These are phyloP conservation scores for Ceratocystis destructans DNA, from an alignment of 2,329 filamentous ascomycete genomes.

Conservation along the genomic window DNA sequence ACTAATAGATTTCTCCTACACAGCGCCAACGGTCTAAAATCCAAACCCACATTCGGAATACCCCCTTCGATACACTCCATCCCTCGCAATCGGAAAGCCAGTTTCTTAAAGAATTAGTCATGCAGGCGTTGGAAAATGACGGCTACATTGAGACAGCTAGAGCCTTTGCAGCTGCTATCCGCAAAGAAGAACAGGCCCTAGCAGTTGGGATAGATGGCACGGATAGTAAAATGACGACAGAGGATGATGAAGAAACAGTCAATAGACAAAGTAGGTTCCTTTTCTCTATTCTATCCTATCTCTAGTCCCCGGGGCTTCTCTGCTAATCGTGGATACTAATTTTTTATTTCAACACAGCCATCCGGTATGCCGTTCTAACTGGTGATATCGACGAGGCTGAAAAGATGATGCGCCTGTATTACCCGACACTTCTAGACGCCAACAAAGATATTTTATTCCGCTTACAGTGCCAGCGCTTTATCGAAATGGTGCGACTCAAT, in stretches of 20 bases:
- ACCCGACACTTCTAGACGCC: constrained; percentile 63
- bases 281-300: constrained; percentile 38
- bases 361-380: constrained; percentile 73
- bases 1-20: background rate
- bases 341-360: constrained; percentile 41
- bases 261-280: constrained; percentile 63
- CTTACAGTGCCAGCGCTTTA: constrained; percentile 77
- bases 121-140: constrained; percentile 87
- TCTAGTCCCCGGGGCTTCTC: background rate
- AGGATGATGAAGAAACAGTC: constrained; percentile 73
- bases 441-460: constrained; percentile 81
- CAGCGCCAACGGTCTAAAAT: background rate
- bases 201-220: constrained; percentile 40
- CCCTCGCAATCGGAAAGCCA: background rate
- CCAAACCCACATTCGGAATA: background rate
- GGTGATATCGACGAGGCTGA: constrained; percentile 85
- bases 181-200: constrained; percentile 57
- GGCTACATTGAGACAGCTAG: constrained; percentile 88
- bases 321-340: background rate
- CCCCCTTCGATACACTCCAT: background rate
- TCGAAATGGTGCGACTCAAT: constrained; percentile 77
- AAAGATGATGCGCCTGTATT: constrained; percentile 64
- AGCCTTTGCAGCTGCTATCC: constrained; percentile 73
- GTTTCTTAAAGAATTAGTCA: constrained; percentile 31
- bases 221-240: constrained; percentile 47